Evolutionary conservation across 2,329 filamentous ascomycete species (phyloP), one percentile per base, ranked within the genome.

Genomic region (Talaromyces sp.): DNA sequence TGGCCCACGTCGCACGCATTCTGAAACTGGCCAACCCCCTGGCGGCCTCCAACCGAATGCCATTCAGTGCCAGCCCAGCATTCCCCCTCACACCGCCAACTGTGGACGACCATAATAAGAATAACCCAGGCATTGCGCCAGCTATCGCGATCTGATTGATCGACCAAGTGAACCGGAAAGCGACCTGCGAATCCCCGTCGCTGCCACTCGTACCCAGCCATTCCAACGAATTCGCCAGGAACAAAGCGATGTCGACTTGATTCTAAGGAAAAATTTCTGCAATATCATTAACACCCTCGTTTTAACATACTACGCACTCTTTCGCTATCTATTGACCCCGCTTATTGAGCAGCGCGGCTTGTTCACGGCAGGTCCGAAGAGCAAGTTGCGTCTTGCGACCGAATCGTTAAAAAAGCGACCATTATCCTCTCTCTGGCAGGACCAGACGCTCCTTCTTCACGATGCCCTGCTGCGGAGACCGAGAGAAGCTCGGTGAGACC

Each of bases 401-500:
- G 36, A n/a, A n/a, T 39, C 36, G 5, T 39, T n/a, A 39, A n/a
- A 39, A 8, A n/a, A 39, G 36, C n/a, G 28, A 42, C 30, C 30
- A 17, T 57, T 13, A 15, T 39, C 22, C 54, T 47, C 19, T 57
- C 33, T 57, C 71, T 72, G 70, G 69, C 71, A 64, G 72, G 70
- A 54, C 71, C 69, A 68, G 70, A 61, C 61, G 11, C 54, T 25
- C 61, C 19, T 47, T n/a, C 17, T 47, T 25, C 32, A 56, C 44
- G 56, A 92, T 92, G 89, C 82, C 84, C 67, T 90, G 87, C 72
- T 80, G 85, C 68, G 84, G 85, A 65, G 84, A 86, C 64, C 70
- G 77, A 67, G 75, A 78, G 64, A 89, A 89, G 72, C 74, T 81
- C 72, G 83, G 81, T 66, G 82, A 88, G 65, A 84, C 93, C 65